Base-by-base conservation (phyloP, 2,329 filamentous ascomycete genomes). In the Phaeosphaeriaceae sp. region DNA sequence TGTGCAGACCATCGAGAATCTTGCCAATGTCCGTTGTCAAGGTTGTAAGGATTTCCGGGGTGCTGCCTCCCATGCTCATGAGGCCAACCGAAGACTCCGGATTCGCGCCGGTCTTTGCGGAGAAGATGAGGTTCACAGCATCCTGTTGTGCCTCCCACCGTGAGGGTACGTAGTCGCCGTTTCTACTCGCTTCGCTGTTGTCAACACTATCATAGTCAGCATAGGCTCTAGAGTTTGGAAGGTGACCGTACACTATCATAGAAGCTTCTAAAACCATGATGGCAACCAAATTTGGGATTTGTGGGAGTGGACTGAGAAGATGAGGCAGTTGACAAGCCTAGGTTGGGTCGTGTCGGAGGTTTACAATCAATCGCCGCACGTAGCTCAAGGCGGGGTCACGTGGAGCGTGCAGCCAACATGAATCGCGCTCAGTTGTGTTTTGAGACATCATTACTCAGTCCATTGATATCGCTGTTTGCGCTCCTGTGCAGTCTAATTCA, bases 211-310 rank as follows among this genome's bases (percentile, higher is more conserved):
- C 37, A 49, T 36, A 21, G 50, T 71, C 54, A 71, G 61, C 50
- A 43, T 38, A 45, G 43, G 47, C 46, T 42, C 21, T 21, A 47
- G 34, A 41, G 11, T 68, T 57, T 66, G 64, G 48, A 43, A 26
- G n/a, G 9, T 6, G 1, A 30, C 7, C 74, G 18, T 71, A 81
- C 83, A 97, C 87, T 76, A 99, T 90, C 92, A 99, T 97, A 58
- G 96, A 95, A 80, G 94, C 95, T 87, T 99, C 94, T 77, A 99
- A 87, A 78, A 88, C 90, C 94, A 99, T 99, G 72, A 83, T 92
- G 86, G 75, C n/a, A 77, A 53, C 48, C 34, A 42, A 40, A 42
- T 45, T 53, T 45, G 47, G 23, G 48, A 32, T 36, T 15, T 33
- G 18, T 35, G 20, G 20, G 44, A 53, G 40, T 15, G 18, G 34